Percentiles rank a stretch among this genome's conserved stretches.
Conservation (phyloP, 805 yeast species). For the Tetrapisispora namnaoensis region DNA sequence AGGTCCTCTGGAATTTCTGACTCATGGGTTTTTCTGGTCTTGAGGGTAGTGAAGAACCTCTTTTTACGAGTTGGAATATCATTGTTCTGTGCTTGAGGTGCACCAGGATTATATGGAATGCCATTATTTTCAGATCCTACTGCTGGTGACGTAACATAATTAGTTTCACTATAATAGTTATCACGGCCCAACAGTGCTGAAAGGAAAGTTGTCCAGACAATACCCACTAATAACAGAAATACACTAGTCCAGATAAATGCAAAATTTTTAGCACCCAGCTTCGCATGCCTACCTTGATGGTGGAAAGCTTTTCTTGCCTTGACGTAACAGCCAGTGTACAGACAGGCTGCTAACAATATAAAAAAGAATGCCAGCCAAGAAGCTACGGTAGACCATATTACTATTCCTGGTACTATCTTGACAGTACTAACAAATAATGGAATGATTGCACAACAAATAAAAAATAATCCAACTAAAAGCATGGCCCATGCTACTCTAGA, state of each 20-base stretch:
- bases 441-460: conserved; percentile 40
- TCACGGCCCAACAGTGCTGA: conserved; percentile 7
- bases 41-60: conserved; percentile 8
- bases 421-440: conserved; percentile 25
- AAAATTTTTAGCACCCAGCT: conserved; percentile 40
- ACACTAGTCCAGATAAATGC: conserved; percentile 50
- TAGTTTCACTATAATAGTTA: conserved; percentile 3
- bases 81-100: neutral
- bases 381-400: conserved; percentile 14
- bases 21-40: conserved; percentile 6
- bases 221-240: conserved; percentile 12
- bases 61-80: conserved; percentile 2
- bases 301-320: conserved; percentile 43
- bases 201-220: conserved; percentile 16
- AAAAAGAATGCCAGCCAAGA: conserved; percentile 36
- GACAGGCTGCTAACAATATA: conserved; percentile 36
- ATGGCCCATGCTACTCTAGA: conserved; percentile 63
- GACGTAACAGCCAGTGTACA: conserved; percentile 47
- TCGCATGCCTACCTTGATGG: conserved; percentile 33
- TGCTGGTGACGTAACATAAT: conserved; percentile 2
- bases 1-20: neutral
- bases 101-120: neutral
- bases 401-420: conserved; percentile 11
- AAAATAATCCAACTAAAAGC: conserved; percentile 46
- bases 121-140: conserved; percentile 7